Base-by-base conservation (phyloP, 345 rosid species). In the Bruguiera sexangula region DNA sequence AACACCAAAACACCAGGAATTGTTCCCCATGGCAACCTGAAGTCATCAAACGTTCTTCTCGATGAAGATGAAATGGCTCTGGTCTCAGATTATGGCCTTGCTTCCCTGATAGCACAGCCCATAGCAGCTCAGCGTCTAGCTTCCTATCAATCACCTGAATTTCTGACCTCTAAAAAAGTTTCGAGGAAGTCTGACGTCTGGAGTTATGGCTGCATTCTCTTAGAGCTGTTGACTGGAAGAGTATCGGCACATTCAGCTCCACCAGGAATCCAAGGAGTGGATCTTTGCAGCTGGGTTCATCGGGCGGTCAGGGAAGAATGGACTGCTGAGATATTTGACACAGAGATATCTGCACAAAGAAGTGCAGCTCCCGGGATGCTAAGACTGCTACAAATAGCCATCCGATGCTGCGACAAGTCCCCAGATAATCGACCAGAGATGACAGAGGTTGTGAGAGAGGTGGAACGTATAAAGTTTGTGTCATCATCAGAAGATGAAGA, bases 241-340 rank as follows among this genome's bases (percentile, higher is more conserved):
- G 66, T 75, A 24, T 54, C 82, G 1, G 68, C 58, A 20, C 37
- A 75, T 39, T 73, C 84, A 1, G 85, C 90, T 30, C 86, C 89
- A 6, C 76, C 83, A 3, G 93, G 86, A 31, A 48, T 69, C 61
- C 68, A 73, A 24, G 83, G 84, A 6, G 84, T 77, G 15, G 87
- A 88, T 51, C 87, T 86, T 3, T 52, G 76, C 64, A 82, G 79
- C 21, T 86, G 90, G 93, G 86, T 88, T 59, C 76, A 80, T 39
- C 37, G 84, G 66, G 90, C 93, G 0, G 85, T 84, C 7, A 81
- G 87, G 53, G 93, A 88, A 67, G 90, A 86, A 67, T 86, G 90
- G 90, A 84, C 87, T 7, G 85, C 81, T 0, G 89, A 85, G 86
- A 82, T 88, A 31, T 80, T 84, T 24, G 88, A 87, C 48, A 15